phyloP scores from a whole-genome alignment of 1,139 yeast species.

The Debaryomyces fabryi region DNA sequence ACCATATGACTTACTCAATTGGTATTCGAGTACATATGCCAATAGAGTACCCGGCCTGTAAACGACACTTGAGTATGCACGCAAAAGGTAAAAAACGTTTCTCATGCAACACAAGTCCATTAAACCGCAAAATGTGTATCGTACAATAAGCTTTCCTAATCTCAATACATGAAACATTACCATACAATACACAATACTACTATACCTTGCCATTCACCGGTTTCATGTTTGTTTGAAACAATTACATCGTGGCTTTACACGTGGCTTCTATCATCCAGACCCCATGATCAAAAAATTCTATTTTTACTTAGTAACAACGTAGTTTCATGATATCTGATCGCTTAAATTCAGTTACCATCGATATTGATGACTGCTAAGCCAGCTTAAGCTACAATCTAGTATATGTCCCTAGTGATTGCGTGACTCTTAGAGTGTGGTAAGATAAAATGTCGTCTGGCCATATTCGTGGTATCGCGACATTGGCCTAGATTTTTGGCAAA shows the following conservation, averaged over 20 bases:
- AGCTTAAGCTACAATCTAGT: not conserved
- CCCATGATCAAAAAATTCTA: not conserved
- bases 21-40: not conserved
- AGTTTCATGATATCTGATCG: not conserved
- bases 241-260: conserved; percentile 6
- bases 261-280: not conserved
- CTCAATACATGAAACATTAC: not conserved
- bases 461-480: not conserved
- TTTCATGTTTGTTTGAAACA: conserved; percentile 1
- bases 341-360: not conserved
- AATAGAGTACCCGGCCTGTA: not conserved
- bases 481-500: not conserved
- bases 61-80: not conserved
- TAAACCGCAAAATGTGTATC: not conserved
- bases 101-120: not conserved
- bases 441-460: not conserved
- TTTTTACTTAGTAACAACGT: not conserved
- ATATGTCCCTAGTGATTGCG: not conserved
- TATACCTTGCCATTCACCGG: not conserved
- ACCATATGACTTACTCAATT: not conserved
- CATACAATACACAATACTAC: not conserved
- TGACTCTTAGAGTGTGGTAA: not conserved
- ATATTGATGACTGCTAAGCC: not conserved
- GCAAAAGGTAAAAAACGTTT: not conserved
- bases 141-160: not conserved